These are phyloP conservation scores for Rhodotorula taiwanensis DNA, from an alignment of 768 basidiomycete species.

Conservation along the genomic window DNA sequence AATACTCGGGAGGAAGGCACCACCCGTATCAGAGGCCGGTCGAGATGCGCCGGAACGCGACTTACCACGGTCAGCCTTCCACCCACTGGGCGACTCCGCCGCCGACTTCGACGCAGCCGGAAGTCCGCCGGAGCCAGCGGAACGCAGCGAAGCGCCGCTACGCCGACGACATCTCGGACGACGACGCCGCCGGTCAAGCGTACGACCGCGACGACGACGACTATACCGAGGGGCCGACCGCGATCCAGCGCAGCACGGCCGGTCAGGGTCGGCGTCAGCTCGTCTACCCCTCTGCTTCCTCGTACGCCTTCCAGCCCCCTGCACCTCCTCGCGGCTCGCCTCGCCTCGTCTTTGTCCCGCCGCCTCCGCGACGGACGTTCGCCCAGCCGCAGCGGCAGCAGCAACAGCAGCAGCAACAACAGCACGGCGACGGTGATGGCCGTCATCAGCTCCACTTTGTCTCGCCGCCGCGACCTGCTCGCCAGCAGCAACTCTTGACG, in stretches of 20 bases:
- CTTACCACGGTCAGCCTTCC: not conserved
- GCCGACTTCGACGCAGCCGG: not conserved
- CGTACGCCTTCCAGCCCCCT: too few relatives aligned
- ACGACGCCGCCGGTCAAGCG: not conserved
- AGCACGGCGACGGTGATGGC: not conserved
- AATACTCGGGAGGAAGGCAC: not conserved
- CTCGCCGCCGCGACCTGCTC: too few relatives aligned
- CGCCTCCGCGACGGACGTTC: not conserved
- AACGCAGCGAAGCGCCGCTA: not conserved
- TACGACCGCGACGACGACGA: conserved; percentile 13
- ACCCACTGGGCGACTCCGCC: not conserved
- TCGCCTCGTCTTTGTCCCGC: conserved; percentile 8
- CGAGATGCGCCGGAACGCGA: not conserved
- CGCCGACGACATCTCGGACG: not conserved
- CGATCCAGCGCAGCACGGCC: too few relatives aligned
- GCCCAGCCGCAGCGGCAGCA: not conserved
- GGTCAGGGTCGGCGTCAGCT: not conserved
- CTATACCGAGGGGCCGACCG: conserved; percentile 1
- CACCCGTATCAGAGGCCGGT: not conserved
- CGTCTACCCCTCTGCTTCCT: not conserved
- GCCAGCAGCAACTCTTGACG: not conserved
- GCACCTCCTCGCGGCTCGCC: conserved; percentile 4
- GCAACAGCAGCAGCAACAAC: not conserved
- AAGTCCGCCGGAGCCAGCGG: not conserved
- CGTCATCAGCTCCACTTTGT: not conserved